Base-by-base conservation (phyloP, 1,284 basidiomycete species). In the Lentinula novae-zelandiae region DNA sequence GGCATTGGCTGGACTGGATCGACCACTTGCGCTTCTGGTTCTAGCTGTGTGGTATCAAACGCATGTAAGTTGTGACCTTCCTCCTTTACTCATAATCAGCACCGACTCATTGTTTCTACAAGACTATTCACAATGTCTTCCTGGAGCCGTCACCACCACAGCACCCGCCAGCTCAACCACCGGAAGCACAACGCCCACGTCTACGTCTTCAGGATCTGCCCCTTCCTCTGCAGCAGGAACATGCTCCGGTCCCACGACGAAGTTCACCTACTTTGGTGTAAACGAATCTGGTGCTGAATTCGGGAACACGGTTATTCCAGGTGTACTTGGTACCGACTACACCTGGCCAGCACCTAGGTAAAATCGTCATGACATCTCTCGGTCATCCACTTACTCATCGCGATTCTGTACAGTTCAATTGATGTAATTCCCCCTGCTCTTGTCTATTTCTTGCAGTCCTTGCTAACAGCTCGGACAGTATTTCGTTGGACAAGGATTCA, bases 261-360 rank as follows among this genome's bases (percentile, higher is more conserved):
- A 85, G 71, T 86, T 87, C 79, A 75, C 77, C 66, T 84, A 74
- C 73, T 84, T 85, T 65, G 85, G 85, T 71, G 84, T 86, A 36
- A 86, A 83, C 72, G 73, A 86, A 68, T 81, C 82, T 67, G 82
- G 83, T 63, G 85, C 83, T 52, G 82, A 86, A 71, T 79, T 85
- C 63, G 83, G 83, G 12, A 73, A 77, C 62, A 70, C 62, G 22
- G 72, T 67, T 17, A 76, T 79, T 66, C 82, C 83, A 9, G 82
- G 82, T 54, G 65, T 61, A 12, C 70, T 74, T 48, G 73, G 73
- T 52, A 53, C 51, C 12, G 53, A 59, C 27, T 61, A 60, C n/a
- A 64, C 57, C 65, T 63, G 52, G 60, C 60, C 56, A 34, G 62
- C 44, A 31, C 44, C 49, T 46, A 69, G 65, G 69, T 67, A 64